Evolutionary conservation across 2,329 filamentous ascomycete genomes (phyloP), one percentile per base, ranked within the genome.

Genomic region (Aureobasidium sp.): DNA sequence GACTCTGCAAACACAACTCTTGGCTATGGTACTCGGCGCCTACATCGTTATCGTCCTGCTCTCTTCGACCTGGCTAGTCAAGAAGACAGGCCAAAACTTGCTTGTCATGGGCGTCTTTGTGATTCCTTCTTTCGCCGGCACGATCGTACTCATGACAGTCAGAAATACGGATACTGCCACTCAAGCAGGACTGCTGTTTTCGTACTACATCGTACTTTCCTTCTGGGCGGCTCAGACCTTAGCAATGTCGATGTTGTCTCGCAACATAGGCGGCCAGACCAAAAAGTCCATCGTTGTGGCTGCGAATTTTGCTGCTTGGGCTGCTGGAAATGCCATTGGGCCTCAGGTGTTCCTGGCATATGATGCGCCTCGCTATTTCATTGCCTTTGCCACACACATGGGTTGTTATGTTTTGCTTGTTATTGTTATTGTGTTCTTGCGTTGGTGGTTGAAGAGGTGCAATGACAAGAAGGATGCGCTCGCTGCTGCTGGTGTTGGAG

Each of bases 201-300:
- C 81, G 69, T 92, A 91, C 78, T 92, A 91, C 75, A 87, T 91
- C 65, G 87, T 85, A 0, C 79, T 90, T 20, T 89, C 86, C 5
- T 92, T 92, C 81, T 91, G 87, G 87, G 86, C 87, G 0, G 87
- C 87, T 0, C 69, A 71, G 44, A 69, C 66, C 57, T 62, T 72
- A 13, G 67, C 69, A 27, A 70, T 71, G 69, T 86, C 85, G 15
- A 81, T 90, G 77, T 80, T 89, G 62, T 84, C 84, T 0, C 81
- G 87, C 17, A 90, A 90, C 69, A 77, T 89, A 10, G 88, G 84
- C 29, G 88, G 88, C 0, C 86, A 88, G 67, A 90, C 87, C 1
- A 91, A 91, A 75, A 90, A 89, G 72, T 81, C 82, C 0, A 81
- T 86, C 10, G 84, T 83, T 7, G 82, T 90, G 3, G 85, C 87